These are phyloP conservation scores for Oryza punctata DNA, from an alignment of 176 grass and related monocot genomes.

Conservation along the genomic window DNA sequence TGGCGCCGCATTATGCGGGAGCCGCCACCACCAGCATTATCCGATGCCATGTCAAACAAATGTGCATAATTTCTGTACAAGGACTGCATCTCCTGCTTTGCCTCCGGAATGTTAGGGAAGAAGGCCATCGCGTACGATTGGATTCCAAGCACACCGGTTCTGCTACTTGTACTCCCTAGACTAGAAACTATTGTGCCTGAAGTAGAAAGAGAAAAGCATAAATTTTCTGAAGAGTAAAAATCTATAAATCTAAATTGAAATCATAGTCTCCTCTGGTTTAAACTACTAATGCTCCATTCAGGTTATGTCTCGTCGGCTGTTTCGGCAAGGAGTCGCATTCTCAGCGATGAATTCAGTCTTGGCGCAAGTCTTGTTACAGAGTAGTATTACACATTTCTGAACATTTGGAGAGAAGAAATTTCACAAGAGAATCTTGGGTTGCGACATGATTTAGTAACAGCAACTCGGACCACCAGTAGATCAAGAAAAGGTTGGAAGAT, in stretches of 20 bases:
- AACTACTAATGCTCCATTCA: background rate
- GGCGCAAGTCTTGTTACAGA: background rate
- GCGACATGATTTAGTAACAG: background rate
- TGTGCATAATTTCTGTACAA: constrained; percentile 37
- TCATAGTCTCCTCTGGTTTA: background rate
- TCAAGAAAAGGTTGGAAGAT: background rate
- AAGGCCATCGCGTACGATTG: constrained; percentile 35
- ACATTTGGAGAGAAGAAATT: background rate
- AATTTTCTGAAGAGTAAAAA: background rate
- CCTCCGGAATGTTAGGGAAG: background rate
- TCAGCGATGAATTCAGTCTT: background rate
- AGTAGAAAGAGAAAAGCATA: background rate
- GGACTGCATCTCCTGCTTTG: constrained; percentile 39
- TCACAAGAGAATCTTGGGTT: background rate
- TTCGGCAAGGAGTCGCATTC: background rate
- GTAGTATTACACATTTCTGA: background rate
- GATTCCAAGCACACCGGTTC: constrained; percentile 3
- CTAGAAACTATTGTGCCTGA: background rate
- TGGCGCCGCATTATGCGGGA: constrained; percentile 3
- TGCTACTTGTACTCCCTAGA: constrained; percentile 2
- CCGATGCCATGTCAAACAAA: constrained; percentile 21
- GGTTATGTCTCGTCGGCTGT: background rate
- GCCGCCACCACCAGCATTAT: constrained; percentile 2
- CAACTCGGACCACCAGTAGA: background rate
- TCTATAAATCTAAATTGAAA: background rate